Evolutionary conservation across 441 rosid species (phyloP).

Genomic region (Eruca vesicaria): DNA sequence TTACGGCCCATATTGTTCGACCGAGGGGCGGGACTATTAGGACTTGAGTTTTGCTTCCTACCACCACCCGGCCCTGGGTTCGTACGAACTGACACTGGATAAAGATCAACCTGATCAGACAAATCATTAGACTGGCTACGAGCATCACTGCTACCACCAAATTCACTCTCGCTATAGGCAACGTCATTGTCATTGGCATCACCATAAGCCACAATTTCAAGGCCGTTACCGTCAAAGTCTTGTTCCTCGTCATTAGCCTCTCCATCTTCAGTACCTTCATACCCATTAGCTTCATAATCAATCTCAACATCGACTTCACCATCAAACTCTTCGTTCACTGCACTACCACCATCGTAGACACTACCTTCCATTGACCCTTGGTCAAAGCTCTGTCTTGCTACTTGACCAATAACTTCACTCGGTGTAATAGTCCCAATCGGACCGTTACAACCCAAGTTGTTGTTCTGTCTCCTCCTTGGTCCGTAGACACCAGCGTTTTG

Average conservation of each 20-base stretch:
- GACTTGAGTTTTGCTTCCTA: not conserved
- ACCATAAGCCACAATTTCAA: conserved; percentile 21
- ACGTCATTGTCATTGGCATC: not conserved
- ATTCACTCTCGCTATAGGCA: conserved; percentile 29
- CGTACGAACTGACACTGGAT: conserved; percentile 10
- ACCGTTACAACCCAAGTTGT: conserved; percentile 12
- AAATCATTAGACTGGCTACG: conserved; percentile 30
- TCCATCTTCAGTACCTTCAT: conserved; percentile 8
- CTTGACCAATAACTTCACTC: not conserved
- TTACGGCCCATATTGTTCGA: not conserved
- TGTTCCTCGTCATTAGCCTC: not conserved
- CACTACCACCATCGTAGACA: conserved; percentile 18
- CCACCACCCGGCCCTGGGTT: not conserved
- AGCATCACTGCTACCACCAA: conserved; percentile 34
- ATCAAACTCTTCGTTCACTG: conserved; percentile 3
- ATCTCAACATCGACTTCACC: conserved; percentile 13
- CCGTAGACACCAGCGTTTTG: not conserved
- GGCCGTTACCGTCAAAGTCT: not conserved
- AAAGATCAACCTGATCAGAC: conserved; percentile 18
- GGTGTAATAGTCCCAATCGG: not conserved
- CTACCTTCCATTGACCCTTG: conserved; percentile 21
- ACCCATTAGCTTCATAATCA: conserved; percentile 17
- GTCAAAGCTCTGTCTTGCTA: conserved; percentile 12
- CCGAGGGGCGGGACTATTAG: not conserved
- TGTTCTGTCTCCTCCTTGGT: conserved; percentile 10